Base-by-base conservation (phyloP, 768 basidiomycete species). In the Termitomyces sp. region DNA sequence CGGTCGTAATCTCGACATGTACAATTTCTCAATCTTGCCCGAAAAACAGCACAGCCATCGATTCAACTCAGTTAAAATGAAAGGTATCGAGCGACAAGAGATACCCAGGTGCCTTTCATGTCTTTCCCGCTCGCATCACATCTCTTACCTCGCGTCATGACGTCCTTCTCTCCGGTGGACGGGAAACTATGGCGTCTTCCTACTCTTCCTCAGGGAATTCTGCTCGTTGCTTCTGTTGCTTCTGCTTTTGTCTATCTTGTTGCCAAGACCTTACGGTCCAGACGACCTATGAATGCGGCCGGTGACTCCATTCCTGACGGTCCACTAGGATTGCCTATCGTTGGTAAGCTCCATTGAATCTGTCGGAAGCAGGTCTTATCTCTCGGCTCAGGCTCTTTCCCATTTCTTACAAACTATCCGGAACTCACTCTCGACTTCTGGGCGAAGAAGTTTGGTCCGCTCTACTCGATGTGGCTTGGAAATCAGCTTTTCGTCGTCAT, bases 401-500 rank as follows among this genome's bases (percentile, higher is more conserved):
- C 71, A 6, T 76, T 71, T 62, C 66, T 77, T 21, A 71, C 71
- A 5, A 54, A 67, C 14, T 77, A 74, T 38, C 76, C 78, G 3
- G 78, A 79, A 62, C 67, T 73, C 26, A 69, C 68, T 1, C 66
- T 79, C 15, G 69, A 74, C 51, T 54, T 62, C 35, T 79, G 77
- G 77, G 69, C 73, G 1, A 71, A 71, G 53, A 69, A 70, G 52
- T 78, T 69, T 53, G 78, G 78, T 0, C 64, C 74, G 0, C 53
- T 79, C 11, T 78, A 72, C 58, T 78, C 77, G 7, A 55, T 79
- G 50, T 75, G 70, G 70, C 68, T 80, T 21, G 78, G 78, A 17
- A 71, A 75, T 56, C 77, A 77, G 56, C 72, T 77, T 19, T 75
- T 78, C 59, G 69, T 80, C 47, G 65, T 77, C 40, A 55, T 80